Evolutionary conservation across 2,329 filamentous ascomycete species (phyloP).

Genomic region (Diplodia corticola): DNA sequence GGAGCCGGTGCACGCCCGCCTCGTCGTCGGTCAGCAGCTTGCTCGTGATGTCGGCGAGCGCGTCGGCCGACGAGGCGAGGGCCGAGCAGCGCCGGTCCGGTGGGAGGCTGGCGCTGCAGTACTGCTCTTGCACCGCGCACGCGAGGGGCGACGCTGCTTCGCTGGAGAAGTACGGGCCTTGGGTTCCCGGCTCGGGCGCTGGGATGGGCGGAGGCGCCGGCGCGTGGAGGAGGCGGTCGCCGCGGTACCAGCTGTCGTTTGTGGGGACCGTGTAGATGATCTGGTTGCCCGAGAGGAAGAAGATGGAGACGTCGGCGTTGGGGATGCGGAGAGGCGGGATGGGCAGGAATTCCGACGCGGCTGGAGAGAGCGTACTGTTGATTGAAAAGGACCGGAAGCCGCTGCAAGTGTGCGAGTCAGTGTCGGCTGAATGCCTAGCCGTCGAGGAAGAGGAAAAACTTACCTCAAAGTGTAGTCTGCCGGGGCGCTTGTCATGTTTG

Average conservation of each 20-base stretch:
- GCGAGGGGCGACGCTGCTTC: slow-evolving; percentile 22
- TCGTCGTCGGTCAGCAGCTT: not conserved
- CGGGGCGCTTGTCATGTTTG: not conserved
- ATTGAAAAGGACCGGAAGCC: not conserved
- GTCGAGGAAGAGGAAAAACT: not conserved
- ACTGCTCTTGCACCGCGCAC: slow-evolving; percentile 21
- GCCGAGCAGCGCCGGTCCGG: not conserved
- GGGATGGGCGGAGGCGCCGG: not conserved
- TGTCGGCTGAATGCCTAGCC: not conserved
- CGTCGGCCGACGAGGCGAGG: not conserved
- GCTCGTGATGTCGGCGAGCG: not conserved
- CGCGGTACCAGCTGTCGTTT: slow-evolving; percentile 35
- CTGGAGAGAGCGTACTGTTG: not conserved
- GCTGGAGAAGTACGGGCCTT: slow-evolving; percentile 4
- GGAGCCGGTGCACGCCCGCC: not conserved
- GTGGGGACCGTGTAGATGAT: slow-evolving; percentile 31
- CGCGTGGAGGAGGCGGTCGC: not conserved
- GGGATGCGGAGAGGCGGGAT: slow-evolving; percentile 32
- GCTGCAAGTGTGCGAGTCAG: not conserved
- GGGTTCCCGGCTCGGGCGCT: not conserved
- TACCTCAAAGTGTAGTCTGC: slow-evolving; percentile 5
- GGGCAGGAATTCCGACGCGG: slow-evolving; percentile 25
- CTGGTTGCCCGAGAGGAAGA: slow-evolving; percentile 34
- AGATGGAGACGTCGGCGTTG: slow-evolving; percentile 36
- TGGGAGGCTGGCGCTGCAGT: slow-evolving; percentile 23